Evolutionary conservation across 2,329 filamentous ascomycete species (phyloP).

Genomic region (Fusarium buxicola): DNA sequence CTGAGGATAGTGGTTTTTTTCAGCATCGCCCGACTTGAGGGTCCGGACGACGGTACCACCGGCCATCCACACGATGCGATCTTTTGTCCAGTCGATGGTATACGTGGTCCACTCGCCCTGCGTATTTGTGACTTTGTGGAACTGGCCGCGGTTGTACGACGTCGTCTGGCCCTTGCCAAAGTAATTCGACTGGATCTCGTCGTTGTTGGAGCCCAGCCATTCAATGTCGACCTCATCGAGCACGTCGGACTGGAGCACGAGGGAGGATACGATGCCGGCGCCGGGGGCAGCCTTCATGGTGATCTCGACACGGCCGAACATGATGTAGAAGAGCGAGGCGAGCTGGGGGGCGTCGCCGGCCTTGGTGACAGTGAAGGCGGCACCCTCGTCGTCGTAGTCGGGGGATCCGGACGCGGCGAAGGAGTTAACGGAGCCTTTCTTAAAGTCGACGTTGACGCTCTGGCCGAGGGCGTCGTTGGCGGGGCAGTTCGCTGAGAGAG

Average conservation of each 20-base stretch:
- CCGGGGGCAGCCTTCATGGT: slow-evolving; percentile 88
- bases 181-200: slow-evolving; percentile 94
- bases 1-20: slow-evolving; percentile 85
- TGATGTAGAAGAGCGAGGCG: slow-evolving; percentile 95
- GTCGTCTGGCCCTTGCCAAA: slow-evolving; percentile 92
- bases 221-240: slow-evolving; percentile 98
- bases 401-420: slow-evolving; percentile 79
- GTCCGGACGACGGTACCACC: slow-evolving; percentile 82
- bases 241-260: slow-evolving; percentile 90
- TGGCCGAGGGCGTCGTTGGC: slow-evolving; percentile 84
- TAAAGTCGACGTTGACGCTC: slow-evolving; percentile 87
- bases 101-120: slow-evolving; percentile 87
- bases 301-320: slow-evolving; percentile 94
- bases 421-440: slow-evolving; percentile 78
- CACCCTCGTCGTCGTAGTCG: slow-evolving; percentile 81
- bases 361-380: slow-evolving; percentile 80
- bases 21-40: slow-evolving; percentile 75
- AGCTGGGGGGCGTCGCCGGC: slow-evolving; percentile 89
- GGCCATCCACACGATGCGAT: slow-evolving; percentile 88
- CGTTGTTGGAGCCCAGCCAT: slow-evolving; percentile 84
- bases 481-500: slow-evolving; percentile 68
- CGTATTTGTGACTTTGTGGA: slow-evolving; percentile 75
- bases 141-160: slow-evolving; percentile 88
- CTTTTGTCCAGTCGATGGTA: slow-evolving; percentile 88
- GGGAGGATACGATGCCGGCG: slow-evolving; percentile 90